These are phyloP conservation scores for Pseudocohnilembus persalinus DNA, from an alignment of 169 alveolate genomes.

Conservation along the genomic window DNA sequence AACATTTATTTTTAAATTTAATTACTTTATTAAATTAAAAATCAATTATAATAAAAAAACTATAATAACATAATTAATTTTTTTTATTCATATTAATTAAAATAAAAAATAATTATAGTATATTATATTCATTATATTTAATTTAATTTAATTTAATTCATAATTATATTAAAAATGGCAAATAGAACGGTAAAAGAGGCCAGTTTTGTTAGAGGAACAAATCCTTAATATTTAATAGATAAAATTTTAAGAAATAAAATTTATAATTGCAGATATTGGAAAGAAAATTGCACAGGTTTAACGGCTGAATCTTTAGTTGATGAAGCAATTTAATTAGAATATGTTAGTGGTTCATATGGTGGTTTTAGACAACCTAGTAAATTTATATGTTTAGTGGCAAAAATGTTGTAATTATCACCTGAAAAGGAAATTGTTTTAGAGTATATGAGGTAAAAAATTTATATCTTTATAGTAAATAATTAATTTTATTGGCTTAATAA, in stretches of 20 bases:
- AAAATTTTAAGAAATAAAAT: slow-evolving; percentile 80
- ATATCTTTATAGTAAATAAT: too few species aligned
- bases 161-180: slow-evolving; percentile 26
- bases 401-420: slow-evolving; percentile 96
- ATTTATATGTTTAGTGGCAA: slow-evolving; percentile 94
- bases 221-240: slow-evolving; percentile 72
- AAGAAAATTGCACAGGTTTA: slow-evolving; percentile 86
- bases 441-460: slow-evolving; percentile 75
- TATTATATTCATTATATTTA: too few species aligned
- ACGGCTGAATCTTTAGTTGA: slow-evolving; percentile 94
- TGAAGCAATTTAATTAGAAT: slow-evolving; percentile 92
- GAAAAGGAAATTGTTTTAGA: slow-evolving; percentile 93
- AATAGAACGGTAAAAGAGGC: slow-evolving; percentile 54
- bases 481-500: too few species aligned
- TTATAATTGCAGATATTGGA: slow-evolving; percentile 82
- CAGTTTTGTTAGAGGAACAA: slow-evolving; percentile 42
- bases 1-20: too few species aligned
- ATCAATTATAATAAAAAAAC: too few species aligned
- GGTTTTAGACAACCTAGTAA: slow-evolving; percentile 95
- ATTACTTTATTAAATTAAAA: too few species aligned
- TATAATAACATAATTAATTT: too few species aligned
- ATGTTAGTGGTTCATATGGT: slow-evolving; percentile 96
- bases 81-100: too few species aligned
- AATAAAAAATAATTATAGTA: too few species aligned
- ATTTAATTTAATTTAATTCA: too few species aligned